phyloP scores from a whole-genome alignment of 495 filamentous ascomycete species.

The Evernia prunastri region DNA sequence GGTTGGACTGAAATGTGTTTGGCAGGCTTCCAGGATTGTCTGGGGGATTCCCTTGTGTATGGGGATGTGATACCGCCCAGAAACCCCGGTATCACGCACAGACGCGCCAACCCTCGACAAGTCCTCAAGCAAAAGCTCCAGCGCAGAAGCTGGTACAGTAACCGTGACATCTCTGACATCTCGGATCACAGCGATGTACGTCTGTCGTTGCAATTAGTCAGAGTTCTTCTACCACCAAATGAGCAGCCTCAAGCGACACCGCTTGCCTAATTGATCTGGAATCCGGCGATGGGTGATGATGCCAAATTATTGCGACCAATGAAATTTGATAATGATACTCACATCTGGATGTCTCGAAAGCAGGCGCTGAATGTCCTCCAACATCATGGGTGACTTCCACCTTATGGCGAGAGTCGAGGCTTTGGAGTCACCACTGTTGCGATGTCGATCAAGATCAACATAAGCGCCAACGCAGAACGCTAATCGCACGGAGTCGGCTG shows the following conservation, averaged over 20 bases:
- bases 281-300: constrained; percentile 4
- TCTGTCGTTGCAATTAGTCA: constrained; percentile 20
- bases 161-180: constrained; percentile 25
- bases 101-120: constrained; percentile 13
- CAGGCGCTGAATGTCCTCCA: constrained; percentile 38
- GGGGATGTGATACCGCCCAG: constrained; percentile 14
- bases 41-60: constrained; percentile 5
- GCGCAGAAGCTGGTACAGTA: constrained; percentile 16
- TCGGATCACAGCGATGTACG: constrained; percentile 29
- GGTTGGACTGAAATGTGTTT: constrained; percentile 10
- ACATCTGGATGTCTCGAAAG: constrained; percentile 24
- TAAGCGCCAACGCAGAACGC: constrained; percentile 31
- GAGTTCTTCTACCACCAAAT: neutral
- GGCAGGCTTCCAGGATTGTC: constrained; percentile 13
- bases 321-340: neutral
- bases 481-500: constrained; percentile 22
- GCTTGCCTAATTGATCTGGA: neutral
- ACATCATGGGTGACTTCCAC: constrained; percentile 40
- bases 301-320: neutral
- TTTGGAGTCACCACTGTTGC: constrained; percentile 4
- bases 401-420: constrained; percentile 16
- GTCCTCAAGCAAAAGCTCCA: constrained; percentile 14
- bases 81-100: constrained; percentile 17
- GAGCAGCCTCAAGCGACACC: neutral
- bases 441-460: constrained; percentile 26